Evolutionary conservation across 108 stramenopile species (phyloP), one percentile per base, ranked within the genome.

Genomic region (Skeletonema potamos): DNA sequence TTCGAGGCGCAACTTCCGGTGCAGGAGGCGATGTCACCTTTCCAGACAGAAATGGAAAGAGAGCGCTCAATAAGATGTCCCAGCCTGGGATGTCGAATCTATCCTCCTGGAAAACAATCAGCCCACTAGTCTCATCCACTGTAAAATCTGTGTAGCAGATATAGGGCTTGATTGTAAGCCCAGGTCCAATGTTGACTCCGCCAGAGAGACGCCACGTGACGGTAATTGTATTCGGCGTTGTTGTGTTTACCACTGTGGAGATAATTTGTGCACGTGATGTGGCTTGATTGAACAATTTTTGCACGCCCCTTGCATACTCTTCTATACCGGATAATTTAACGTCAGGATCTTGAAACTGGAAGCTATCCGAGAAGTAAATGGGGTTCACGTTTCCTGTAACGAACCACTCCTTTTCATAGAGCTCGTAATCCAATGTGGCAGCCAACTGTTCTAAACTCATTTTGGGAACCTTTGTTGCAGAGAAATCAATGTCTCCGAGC

Each of bases 281-380:
- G 12, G 70, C 30, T 58, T 92, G 87, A 64, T 92, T 82, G 56
- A 95, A 95, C 17, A 95, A 28, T 60, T 80, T 83, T 20, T 63
- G 29, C 9, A 95, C 94, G 20, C 90, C 94, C 36, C 66, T 29
- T 11, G 89, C 89, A 62, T 95, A 95, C 2, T 88, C 88, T 66
- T 91, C 82, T 18, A 93, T 83, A 1, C 94, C 92, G 7, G 72
- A 73, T 6, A 95, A 41, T 27, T 87, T 82, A 0, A 95, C 94
- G 66, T 95, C 90, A 1, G 94, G 94, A 81, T 95, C 94, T 68
- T 89, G 82, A 78, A 95, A 95, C 51, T 77, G 64, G 82, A 95
- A 95, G 10, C 43, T 43, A 15, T 90, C 92, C 5, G 81, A 65
- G 70, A 95, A 95, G 60, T 87, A 89, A 1, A 61, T 64, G 18